A percentile compares a stretch with the other conserved stretches of the same genome.
These are phyloP conservation scores for Asterionellopsis glacialis DNA, from an alignment of 108 stramenopile genomes.

Conservation along the genomic window DNA sequence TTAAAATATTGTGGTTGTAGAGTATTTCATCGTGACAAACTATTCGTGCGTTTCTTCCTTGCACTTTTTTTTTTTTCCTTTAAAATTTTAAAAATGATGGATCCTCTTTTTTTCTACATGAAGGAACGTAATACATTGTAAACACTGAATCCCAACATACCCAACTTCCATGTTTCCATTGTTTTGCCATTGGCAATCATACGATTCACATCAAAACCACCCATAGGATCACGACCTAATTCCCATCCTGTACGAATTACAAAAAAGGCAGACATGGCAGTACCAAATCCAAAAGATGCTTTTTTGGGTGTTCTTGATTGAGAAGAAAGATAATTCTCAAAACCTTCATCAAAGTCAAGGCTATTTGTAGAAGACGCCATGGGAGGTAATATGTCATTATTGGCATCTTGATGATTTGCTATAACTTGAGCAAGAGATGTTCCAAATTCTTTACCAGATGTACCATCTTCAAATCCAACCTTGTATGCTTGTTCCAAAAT, in stretches of 20 bases:
- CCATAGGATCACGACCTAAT: slow-evolving; percentile 25
- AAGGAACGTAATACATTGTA: slow-evolving; percentile 34
- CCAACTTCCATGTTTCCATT: slow-evolving; percentile 25
- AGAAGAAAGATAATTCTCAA: not conserved
- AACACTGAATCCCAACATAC: slow-evolving; percentile 23
- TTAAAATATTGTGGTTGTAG: too few relatives aligned
- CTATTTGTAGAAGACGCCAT: not conserved
- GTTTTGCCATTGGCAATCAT: slow-evolving; percentile 36
- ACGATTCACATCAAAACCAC: slow-evolving; percentile 15
- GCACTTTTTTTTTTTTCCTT: not conserved
- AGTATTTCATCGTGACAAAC: too few relatives aligned
- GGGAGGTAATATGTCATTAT: not conserved
- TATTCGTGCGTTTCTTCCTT: too few relatives aligned
- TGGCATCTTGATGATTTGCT: not conserved
- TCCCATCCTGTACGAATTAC: slow-evolving; percentile 25
- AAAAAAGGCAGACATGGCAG: slow-evolving; percentile 19
- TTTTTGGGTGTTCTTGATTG: slow-evolving; percentile 1
- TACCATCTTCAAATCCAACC: slow-evolving; percentile 49
- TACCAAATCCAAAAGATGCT: slow-evolving; percentile 5
- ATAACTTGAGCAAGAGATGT: slow-evolving; percentile 15
- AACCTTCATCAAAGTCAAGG: not conserved
- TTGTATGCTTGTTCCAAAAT: slow-evolving; percentile 21
- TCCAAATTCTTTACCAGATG: slow-evolving; percentile 20
- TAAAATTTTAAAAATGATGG: not conserved
- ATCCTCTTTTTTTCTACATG: slow-evolving; percentile 10